Percentiles rank a stretch among this genome's conserved stretches.
These are phyloP conservation scores for Curvularia hawaiiensis DNA, from an alignment of 2,329 filamentous ascomycete genomes.

Conservation along the genomic window DNA sequence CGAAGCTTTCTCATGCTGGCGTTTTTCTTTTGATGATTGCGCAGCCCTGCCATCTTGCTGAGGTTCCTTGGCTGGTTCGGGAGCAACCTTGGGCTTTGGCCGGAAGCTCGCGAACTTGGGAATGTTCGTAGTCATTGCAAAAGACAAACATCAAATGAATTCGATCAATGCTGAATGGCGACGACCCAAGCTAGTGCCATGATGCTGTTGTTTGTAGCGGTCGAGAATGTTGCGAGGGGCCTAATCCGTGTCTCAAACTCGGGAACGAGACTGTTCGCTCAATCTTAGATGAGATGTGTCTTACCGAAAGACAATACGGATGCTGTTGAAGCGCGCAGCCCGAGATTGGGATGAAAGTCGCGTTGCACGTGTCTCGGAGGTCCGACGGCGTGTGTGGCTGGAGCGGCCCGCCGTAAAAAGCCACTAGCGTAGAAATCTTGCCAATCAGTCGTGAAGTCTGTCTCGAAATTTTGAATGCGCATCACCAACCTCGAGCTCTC, in stretches of 20 bases:
- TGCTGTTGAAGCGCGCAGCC: background rate
- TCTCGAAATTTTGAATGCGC: constrained; percentile 25
- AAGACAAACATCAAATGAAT: background rate
- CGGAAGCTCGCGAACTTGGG: constrained; percentile 81
- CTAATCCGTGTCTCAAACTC: background rate
- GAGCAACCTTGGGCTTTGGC: constrained; percentile 49
- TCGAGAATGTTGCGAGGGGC: background rate
- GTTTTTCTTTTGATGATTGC: constrained; percentile 13
- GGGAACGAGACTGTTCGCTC: background rate
- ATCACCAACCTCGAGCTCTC: constrained; percentile 9
- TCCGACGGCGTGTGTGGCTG: constrained; percentile 12
- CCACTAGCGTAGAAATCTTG: constrained; percentile 30
- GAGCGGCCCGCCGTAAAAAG: constrained; percentile 19
- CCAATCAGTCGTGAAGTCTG: background rate
- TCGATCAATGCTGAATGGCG: background rate
- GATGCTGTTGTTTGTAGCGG: background rate
- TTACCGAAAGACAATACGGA: background rate
- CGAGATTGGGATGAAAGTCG: constrained; percentile 13
- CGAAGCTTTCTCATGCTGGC: constrained; percentile 29
- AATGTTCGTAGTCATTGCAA: constrained; percentile 47
- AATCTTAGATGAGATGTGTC: no score
- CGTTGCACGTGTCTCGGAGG: constrained; percentile 18
- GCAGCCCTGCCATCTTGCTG: constrained; percentile 14
- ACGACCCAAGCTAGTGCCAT: background rate
- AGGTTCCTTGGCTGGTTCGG: constrained; percentile 18